Percentiles rank a stretch among this genome's conserved stretches.
Conservation (phyloP, 495 filamentous ascomycete genomes). For the Podospora sp. region DNA sequence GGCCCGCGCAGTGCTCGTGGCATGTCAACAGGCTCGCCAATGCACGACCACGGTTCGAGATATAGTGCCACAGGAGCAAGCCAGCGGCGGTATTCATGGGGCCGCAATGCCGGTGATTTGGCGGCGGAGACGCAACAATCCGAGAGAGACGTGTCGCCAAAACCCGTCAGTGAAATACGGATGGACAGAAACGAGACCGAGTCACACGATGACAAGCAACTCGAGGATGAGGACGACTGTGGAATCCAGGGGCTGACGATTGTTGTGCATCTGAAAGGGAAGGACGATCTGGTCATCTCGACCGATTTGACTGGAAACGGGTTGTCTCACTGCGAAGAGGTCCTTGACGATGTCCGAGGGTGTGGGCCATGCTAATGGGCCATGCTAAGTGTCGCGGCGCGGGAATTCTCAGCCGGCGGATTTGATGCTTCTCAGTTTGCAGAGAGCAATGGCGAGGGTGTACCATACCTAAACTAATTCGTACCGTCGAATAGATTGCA, state of each 20-base stretch:
- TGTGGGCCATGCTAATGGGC: too few relatives aligned
- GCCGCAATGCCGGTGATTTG: not conserved
- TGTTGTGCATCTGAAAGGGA: conserved; percentile 46
- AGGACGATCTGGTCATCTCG: conserved; percentile 51
- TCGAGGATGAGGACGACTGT: conserved; percentile 31
- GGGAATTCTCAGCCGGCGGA: too few relatives aligned
- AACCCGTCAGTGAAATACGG: not conserved
- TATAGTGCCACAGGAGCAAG: not conserved
- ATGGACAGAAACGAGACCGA: not conserved
- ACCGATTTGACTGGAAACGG: conserved; percentile 38
- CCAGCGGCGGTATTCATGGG: not conserved
- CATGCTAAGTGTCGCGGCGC: too few relatives aligned
- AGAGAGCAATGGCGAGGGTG: too few relatives aligned
- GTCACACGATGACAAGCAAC: not conserved
- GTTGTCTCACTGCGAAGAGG: not conserved
- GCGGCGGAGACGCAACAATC: not conserved
- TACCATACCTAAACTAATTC: too few relatives aligned
- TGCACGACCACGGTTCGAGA: not conserved
- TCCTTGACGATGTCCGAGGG: too few relatives aligned
- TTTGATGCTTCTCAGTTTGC: too few relatives aligned
- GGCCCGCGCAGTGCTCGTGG: not conserved
- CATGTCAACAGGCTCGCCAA: not conserved
- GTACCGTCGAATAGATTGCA: too few relatives aligned
- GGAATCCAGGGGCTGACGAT: conserved; percentile 50
- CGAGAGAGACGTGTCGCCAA: not conserved